Evolutionary conservation across 768 basidiomycete genomes (phyloP), one percentile per base, ranked within the genome.

Genomic region (Pleurotus citrinopileatus): DNA sequence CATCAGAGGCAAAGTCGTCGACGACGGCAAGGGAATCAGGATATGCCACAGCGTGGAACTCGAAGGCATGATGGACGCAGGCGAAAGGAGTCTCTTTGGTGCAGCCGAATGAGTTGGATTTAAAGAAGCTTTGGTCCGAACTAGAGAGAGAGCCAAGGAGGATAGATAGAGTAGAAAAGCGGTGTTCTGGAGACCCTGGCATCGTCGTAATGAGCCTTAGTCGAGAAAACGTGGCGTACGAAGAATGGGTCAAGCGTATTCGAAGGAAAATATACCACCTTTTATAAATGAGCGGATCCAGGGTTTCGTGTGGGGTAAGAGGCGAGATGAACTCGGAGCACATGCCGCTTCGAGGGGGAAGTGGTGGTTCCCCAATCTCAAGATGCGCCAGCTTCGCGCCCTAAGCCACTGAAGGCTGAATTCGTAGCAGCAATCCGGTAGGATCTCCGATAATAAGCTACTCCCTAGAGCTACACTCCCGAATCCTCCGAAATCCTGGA

Each of bases 21-120:
- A 61, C 50, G 55, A 66, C 62, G 9, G 65, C 65, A 42, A 66
- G 54, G 48, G 61, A 58, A 37, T 63, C 57, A 22, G 65, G 65
- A 42, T 60, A 61, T 23, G 44, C 47, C 17, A 34, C 58, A 15
- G 57, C 65, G 38, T 64, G 61, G 26, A 55, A 58, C 43, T 66
- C 63, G 50, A 66, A 60, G 15, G 62, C 59, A 25, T 65, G 65
- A 44, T 66, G 65, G 32, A 66, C 59, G 42, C 45, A 47, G 7
- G 45, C 25, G 27, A 47, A 47, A 26, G 45, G 45, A 47, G 26
- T 9, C 4, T 4, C 10, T 22, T 47, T n/a, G 2, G n/a, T 28
- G 4, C 6, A 13, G 15, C 45, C 45, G 20, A 27, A 47, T 4
- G 45, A 47, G 29, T 47, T 15, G n/a, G 25, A 15, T 13, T 32